phyloP scores from a whole-genome alignment of 768 basidiomycete species.

The Chalciporus chontae region DNA sequence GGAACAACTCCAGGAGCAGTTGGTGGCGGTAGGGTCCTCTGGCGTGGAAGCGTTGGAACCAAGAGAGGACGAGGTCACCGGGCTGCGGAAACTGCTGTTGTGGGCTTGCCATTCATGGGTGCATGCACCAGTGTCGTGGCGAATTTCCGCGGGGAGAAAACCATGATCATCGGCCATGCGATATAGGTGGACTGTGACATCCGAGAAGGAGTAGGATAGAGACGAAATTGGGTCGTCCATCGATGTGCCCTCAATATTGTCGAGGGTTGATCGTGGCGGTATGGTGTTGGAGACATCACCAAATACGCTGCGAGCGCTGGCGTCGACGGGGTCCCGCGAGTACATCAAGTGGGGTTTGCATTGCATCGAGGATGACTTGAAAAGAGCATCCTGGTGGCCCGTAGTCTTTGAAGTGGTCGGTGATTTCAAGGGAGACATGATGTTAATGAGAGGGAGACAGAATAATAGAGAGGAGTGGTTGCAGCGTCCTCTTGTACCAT shows the following conservation, averaged over 20 bases:
- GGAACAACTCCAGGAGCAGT: not conserved
- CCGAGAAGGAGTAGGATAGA: conserved; percentile 7
- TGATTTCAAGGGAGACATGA: conserved; percentile 5
- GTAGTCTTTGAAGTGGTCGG: conserved; percentile 1
- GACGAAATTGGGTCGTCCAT: conserved; percentile 1
- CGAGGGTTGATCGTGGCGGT: not conserved
- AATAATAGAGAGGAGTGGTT: not conserved
- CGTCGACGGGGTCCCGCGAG: conserved; percentile 8
- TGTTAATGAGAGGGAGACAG: conserved; percentile 2
- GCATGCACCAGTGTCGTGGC: conserved; percentile 31
- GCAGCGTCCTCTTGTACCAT: conserved; percentile 17
- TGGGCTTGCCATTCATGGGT: conserved; percentile 3
- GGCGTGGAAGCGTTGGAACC: conserved; percentile 1
- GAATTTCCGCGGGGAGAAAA: not conserved
- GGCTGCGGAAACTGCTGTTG: conserved; percentile 10
- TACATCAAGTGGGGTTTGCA: conserved; percentile 7
- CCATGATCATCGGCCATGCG: conserved; percentile 15
- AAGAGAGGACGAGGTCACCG: conserved; percentile 9
- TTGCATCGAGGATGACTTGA: conserved; percentile 1
- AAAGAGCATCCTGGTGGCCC: not conserved
- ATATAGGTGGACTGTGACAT: conserved; percentile 6
- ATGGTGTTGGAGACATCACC: conserved; percentile 7
- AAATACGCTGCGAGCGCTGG: conserved; percentile 5
- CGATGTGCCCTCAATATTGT: not conserved
- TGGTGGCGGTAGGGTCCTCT: not conserved